Evolutionary conservation across 192 early-diverging fungal genomes (phyloP), one percentile per base, ranked within the genome.

Genomic region (Rhizophagus clarus): DNA sequence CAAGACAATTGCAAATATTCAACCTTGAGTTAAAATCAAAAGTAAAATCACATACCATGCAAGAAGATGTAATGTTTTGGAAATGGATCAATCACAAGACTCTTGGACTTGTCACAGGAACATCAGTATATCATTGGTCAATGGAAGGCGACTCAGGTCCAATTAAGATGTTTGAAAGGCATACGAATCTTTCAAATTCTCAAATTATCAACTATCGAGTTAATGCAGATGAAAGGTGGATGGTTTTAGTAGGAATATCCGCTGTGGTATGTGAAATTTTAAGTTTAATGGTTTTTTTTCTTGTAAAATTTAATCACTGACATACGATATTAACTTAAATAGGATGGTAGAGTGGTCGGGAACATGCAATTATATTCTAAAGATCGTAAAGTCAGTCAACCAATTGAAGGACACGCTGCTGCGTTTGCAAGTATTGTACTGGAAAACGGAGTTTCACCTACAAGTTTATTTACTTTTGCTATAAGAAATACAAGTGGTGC

Each of bases 131-230:
- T 88, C 98, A 98, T 87, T 99, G 98, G 98, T 93, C 95, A 61
- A 95, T 98, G 72, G 97, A 98, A 80, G 96, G 95, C 45, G 93
- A 97, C 28, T 89, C 93, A 40, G 83, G 86, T 42, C 97, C 97
- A 8, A 81, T 84, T 40, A 97, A 98, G 86, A 89, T 97, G 83
- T 99, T 99, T 91, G 98, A 98, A 73, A 90, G 97, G 31, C 94
- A 98, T 82, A 84, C 88, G 20, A 95, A 82, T 79, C 88, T 99
- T 67, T 88, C 80, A 61, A 95, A 93, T 76, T 89, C 92, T 67
- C 98, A 99, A 87, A 97, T 99, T 80, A 98, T 99, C 85, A 96
- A 97, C 89, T 98, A 98, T 87, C 91, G 93, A 37, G 90, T 96
- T 67, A 95, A 95, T 82, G 87, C 91, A 61, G 95, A 95, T 79